Evolutionary conservation across 768 basidiomycete species (phyloP).

Genomic region (Lentinula edodes): DNA sequence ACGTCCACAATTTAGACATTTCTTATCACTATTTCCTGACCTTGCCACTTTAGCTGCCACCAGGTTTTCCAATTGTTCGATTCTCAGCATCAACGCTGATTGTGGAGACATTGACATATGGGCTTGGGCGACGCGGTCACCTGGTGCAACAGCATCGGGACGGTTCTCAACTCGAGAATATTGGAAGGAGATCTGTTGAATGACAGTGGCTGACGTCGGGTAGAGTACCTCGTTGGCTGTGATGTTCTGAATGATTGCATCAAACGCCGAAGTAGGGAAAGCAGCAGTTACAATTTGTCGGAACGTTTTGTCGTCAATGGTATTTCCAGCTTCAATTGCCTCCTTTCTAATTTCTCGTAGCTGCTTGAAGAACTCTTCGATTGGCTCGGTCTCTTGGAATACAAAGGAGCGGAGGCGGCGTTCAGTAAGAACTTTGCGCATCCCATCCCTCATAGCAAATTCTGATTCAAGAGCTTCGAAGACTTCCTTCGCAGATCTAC

Average conservation of each 20-base stretch:
- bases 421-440: neutral
- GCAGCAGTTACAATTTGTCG: neutral
- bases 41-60: neutral
- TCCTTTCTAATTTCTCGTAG: neutral
- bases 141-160: neutral
- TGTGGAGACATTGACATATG: neutral
- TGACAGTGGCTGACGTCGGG: neutral
- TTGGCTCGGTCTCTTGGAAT: neutral
- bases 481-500: neutral
- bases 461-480: neutral
- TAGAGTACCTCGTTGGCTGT: neutral
- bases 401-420: neutral
- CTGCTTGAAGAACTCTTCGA: neutral
- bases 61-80: neutral
- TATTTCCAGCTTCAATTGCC: neutral
- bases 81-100: too few relatives aligned
- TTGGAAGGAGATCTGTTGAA: neutral
- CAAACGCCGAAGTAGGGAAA: neutral
- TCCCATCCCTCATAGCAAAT: neutral
- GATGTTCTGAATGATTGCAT: slow-evolving; percentile 2
- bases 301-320: neutral
- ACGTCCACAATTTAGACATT: slow-evolving; percentile 15
- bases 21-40: neutral
- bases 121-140: neutral
- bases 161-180: neutral